Conservation (phyloP, 2,329 filamentous ascomycete species). For the Ophiocordyceps camponoti-leonardi region DNA sequence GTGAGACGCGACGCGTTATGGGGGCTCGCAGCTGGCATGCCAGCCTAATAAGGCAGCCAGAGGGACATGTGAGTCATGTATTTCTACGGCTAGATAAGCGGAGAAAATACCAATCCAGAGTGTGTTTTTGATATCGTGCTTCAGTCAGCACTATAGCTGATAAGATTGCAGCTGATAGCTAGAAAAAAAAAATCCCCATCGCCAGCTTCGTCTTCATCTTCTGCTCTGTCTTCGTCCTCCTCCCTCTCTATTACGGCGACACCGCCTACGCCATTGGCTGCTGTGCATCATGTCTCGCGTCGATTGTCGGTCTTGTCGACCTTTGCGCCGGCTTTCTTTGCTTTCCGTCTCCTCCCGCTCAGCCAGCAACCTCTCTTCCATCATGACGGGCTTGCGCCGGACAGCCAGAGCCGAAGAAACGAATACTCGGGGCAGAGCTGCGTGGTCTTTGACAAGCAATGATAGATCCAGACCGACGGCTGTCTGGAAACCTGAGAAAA, state of each 20-base stretch:
- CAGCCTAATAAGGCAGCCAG: background rate
- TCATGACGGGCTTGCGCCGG: constrained; percentile 46
- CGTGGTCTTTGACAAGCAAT: background rate
- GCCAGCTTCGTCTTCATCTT: background rate
- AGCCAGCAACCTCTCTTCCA: constrained; percentile 39
- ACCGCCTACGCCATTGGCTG: background rate
- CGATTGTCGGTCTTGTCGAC: background rate
- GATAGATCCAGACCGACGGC: background rate
- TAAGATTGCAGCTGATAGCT: background rate
- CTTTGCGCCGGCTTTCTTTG: background rate
- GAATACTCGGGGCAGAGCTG: background rate
- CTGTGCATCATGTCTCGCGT: background rate
- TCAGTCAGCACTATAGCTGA: background rate
- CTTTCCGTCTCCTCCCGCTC: constrained; percentile 3
- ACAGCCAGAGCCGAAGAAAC: constrained; percentile 9
- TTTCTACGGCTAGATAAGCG: background rate
- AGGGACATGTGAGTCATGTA: background rate
- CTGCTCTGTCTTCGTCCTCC: background rate
- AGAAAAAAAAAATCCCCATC: background rate
- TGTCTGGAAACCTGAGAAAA: background rate
- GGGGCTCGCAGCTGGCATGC: no score
- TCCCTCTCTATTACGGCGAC: background rate
- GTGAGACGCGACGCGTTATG: background rate
- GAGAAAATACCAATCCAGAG: background rate
- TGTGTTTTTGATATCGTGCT: background rate